Conservation (phyloP, 805 yeast genomes). For the Sungouiella thailandica region DNA sequence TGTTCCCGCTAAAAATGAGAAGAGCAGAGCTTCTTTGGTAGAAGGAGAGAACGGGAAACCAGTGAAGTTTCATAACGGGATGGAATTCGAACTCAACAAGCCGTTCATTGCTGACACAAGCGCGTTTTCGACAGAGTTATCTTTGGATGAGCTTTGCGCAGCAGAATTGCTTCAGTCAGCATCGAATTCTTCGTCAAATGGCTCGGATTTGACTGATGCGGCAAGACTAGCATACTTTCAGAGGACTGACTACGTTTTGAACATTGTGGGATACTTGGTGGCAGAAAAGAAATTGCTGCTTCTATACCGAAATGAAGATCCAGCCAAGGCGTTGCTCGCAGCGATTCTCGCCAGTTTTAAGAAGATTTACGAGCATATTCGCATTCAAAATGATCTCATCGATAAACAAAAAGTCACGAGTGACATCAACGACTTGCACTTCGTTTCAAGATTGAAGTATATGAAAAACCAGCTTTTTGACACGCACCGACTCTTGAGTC, state of each 20-base stretch:
- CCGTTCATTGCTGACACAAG: slow-evolving; percentile 60
- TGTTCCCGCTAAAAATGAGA: slow-evolving; percentile 31
- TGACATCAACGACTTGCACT: slow-evolving; percentile 42
- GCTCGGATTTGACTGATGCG: slow-evolving; percentile 47
- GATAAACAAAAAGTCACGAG: slow-evolving; percentile 46
- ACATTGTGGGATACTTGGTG: slow-evolving; percentile 42
- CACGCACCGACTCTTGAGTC: slow-evolving; percentile 71
- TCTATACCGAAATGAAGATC: slow-evolving; percentile 6
- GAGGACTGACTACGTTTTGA: slow-evolving; percentile 70
- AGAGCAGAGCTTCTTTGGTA: slow-evolving; percentile 10
- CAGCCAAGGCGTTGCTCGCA: slow-evolving; percentile 24
- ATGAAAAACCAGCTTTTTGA: slow-evolving; percentile 58
- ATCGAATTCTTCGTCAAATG: slow-evolving; percentile 35
- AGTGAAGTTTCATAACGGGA: slow-evolving; percentile 50
- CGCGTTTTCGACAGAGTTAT: slow-evolving; percentile 47
- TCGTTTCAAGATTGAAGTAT: slow-evolving; percentile 40
- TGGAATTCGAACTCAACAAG: slow-evolving; percentile 56
- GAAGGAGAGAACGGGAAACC: slow-evolving; percentile 11
- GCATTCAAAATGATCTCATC: slow-evolving; percentile 45
- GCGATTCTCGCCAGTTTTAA: slow-evolving; percentile 52
- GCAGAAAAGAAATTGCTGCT: slow-evolving; percentile 21
- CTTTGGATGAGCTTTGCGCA: slow-evolving; percentile 66
- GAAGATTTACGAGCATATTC: slow-evolving; percentile 52
- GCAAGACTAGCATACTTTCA: slow-evolving; percentile 67
- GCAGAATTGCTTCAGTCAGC: slow-evolving; percentile 64